Evolutionary conservation across 768 basidiomycete species (phyloP).

Genomic region (Inosperma sp.): DNA sequence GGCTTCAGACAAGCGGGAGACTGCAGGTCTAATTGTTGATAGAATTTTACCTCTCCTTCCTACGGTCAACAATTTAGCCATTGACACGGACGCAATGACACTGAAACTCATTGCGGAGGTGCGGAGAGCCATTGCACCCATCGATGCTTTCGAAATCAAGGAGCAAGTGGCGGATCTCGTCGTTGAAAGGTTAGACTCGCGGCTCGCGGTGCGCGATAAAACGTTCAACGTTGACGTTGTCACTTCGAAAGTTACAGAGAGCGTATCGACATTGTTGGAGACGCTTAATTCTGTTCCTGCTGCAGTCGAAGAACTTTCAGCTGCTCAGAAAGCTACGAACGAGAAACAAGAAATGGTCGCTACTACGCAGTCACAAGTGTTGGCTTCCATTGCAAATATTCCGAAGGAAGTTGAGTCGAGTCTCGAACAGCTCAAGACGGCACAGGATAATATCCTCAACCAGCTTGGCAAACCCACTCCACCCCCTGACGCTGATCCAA

Average conservation of each 20-base stretch:
- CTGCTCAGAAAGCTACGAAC: constrained; percentile 39
- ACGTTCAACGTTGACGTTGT: constrained; percentile 58
- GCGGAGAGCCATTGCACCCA: constrained; percentile 62
- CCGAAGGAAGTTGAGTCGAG: constrained; percentile 44
- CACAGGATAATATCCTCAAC: constrained; percentile 33
- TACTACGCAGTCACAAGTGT: constrained; percentile 38
- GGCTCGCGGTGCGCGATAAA: constrained; percentile 74
- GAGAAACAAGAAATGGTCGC: constrained; percentile 36
- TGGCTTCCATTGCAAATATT: constrained; percentile 41
- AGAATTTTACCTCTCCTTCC: constrained; percentile 64
- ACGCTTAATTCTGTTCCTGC: constrained; percentile 32
- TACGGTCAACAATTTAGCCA: constrained; percentile 30
- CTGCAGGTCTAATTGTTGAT: constrained; percentile 75
- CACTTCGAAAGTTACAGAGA: constrained; percentile 50
- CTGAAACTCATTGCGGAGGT: constrained; percentile 64
- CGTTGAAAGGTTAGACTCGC: constrained; percentile 78
- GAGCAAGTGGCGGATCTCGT: constrained; percentile 87
- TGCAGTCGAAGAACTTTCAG: constrained; percentile 38
- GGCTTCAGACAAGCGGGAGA: constrained; percentile 84
- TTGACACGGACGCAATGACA: constrained; percentile 55
- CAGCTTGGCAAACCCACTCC: constrained; percentile 25
- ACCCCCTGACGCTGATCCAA: constrained; percentile 26
- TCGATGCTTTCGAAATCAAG: constrained; percentile 84
- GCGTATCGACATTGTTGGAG: constrained; percentile 36
- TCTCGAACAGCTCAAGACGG: constrained; percentile 38